Evolutionary conservation across 768 basidiomycete species (phyloP).

Genomic region (Leccinum truebloodii): DNA sequence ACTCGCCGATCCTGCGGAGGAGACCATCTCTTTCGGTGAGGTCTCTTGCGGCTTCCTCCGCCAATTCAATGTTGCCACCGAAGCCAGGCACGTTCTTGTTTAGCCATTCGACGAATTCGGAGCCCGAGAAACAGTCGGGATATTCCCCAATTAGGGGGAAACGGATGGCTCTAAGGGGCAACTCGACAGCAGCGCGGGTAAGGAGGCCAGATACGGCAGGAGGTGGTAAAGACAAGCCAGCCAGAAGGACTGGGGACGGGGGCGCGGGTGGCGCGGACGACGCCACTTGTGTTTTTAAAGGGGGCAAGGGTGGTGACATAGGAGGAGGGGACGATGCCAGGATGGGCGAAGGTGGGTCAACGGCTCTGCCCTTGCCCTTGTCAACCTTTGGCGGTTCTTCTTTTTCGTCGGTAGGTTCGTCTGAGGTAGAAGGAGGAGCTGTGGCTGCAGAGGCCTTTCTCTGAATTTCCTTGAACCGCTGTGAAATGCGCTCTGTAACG

Average conservation of each 20-base stretch:
- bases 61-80: constrained; percentile 73
- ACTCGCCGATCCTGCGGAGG: constrained; percentile 75
- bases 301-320: constrained; percentile 61
- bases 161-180: constrained; percentile 70
- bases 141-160: constrained; percentile 85
- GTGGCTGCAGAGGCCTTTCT: constrained; percentile 45
- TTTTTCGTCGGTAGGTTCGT: constrained; percentile 34
- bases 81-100: constrained; percentile 76
- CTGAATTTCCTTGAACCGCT: constrained; percentile 80
- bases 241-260: constrained; percentile 64
- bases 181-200: constrained; percentile 65
- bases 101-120: constrained; percentile 87
- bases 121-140: constrained; percentile 82
- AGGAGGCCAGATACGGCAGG: constrained; percentile 69
- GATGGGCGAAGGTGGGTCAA: constrained; percentile 39
- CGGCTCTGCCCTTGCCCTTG: constrained; percentile 78
- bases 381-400: constrained; percentile 56
- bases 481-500: constrained; percentile 84
- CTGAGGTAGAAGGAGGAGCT: constrained; percentile 27
- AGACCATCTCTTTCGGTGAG: constrained; percentile 55
- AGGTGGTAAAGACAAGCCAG: constrained; percentile 69
- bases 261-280: constrained; percentile 40
- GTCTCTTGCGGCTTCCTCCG: constrained; percentile 67
- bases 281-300: constrained; percentile 41
- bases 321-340: constrained; percentile 57